Percentiles rank a stretch among this genome's conserved stretches.
phyloP scores from a whole-genome alignment of 257 asterid species.

The Verbena officinalis region DNA sequence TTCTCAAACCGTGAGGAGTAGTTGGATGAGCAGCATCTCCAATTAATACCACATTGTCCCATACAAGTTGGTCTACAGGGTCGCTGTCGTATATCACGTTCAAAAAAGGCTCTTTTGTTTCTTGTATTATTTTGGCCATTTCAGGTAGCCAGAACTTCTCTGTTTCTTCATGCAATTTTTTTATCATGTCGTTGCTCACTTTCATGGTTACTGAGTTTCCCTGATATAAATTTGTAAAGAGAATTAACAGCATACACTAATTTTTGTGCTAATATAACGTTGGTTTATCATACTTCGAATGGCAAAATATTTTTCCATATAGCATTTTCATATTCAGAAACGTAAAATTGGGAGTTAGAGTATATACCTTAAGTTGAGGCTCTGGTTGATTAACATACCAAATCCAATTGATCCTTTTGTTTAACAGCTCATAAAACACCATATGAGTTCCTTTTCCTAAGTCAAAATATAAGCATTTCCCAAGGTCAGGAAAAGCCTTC shows the following conservation, averaged over 20 bases:
- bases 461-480: constrained; percentile 77
- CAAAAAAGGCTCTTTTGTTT: constrained; percentile 75
- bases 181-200: constrained; percentile 64
- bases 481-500: constrained; percentile 78
- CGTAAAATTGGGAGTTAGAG: background rate
- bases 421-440: constrained; percentile 67
- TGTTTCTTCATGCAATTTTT: constrained; percentile 66
- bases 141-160: constrained; percentile 72
- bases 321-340: background rate
- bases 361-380: constrained; percentile 72
- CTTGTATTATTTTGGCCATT: constrained; percentile 53
- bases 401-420: constrained; percentile 84
- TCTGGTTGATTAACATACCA: constrained; percentile 87
- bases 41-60: constrained; percentile 70
- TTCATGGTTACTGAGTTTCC: constrained; percentile 84
- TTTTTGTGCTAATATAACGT: no score
- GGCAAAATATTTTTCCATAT: no score
- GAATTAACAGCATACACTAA: background rate
- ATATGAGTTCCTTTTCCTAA: constrained; percentile 57
- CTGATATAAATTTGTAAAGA: constrained; percentile 36
- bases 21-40: constrained; percentile 98
- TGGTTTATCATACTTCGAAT: no score
- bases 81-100: constrained; percentile 80
- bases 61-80: constrained; percentile 57
- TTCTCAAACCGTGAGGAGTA: constrained; percentile 87